phyloP scores from a whole-genome alignment of 1,139 yeast genomes.

The Scheffersomyces titani region DNA sequence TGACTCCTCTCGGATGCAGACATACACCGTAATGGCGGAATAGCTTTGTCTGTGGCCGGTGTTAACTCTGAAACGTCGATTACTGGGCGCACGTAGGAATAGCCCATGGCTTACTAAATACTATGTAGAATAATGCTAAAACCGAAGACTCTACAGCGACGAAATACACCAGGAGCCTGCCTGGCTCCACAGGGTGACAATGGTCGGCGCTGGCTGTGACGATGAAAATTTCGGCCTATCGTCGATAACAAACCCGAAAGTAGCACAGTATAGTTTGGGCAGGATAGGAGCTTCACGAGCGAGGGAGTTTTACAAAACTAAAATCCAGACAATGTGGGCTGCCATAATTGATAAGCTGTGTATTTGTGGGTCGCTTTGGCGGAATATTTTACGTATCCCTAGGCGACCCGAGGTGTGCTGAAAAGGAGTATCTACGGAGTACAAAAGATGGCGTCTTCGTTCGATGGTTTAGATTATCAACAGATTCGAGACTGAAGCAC shows the following conservation, averaged over 20 bases:
- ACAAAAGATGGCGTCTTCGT: background rate
- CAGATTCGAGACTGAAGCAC: background rate
- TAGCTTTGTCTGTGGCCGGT: background rate
- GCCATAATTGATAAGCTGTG: background rate
- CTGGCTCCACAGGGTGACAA: background rate
- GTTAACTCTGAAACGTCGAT: background rate
- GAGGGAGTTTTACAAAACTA: background rate
- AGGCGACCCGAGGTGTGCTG: background rate
- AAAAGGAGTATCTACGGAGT: background rate
- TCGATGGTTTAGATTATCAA: background rate
- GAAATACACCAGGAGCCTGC: background rate
- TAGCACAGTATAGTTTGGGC: background rate
- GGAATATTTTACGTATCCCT: background rate
- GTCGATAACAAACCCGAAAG: background rate
- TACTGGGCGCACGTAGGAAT: background rate
- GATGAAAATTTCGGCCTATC: background rate
- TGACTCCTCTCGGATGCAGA: background rate
- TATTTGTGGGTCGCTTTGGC: background rate
- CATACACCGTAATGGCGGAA: background rate
- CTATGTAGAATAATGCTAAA: too few species aligned
- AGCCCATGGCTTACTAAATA: background rate
- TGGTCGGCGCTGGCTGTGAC: background rate
- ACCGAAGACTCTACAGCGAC: too few species aligned
- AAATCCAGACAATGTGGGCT: background rate
- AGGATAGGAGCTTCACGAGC: background rate